Conservation (phyloP, 768 basidiomycete genomes). For the Macrolepiota fuliginosa region DNA sequence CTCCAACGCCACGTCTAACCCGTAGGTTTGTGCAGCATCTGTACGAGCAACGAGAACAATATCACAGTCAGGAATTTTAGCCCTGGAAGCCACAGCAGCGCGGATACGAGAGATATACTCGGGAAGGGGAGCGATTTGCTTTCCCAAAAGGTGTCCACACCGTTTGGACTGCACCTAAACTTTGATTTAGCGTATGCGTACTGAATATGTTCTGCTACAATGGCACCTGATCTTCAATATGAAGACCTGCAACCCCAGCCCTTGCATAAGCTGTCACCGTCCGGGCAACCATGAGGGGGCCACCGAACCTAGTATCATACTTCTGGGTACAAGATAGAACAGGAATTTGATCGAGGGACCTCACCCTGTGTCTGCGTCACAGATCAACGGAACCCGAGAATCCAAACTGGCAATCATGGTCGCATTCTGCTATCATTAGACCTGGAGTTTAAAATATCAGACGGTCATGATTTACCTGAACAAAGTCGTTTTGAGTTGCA, state of each 20-base stretch:
- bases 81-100: slow-evolving; percentile 47
- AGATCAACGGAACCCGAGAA: slow-evolving; percentile 47
- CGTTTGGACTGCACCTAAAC: slow-evolving; percentile 41
- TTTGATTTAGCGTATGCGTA: background rate
- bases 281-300: slow-evolving; percentile 53
- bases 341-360: background rate
- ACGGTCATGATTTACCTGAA: slow-evolving; percentile 28
- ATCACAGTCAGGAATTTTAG: slow-evolving; percentile 44
- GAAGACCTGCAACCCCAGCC: slow-evolving; percentile 49
- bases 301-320: slow-evolving; percentile 38
- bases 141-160: slow-evolving; percentile 54
- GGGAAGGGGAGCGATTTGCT: slow-evolving; percentile 47
- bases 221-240: slow-evolving; percentile 55
- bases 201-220: background rate
- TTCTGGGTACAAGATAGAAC: background rate
- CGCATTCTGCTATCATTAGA: slow-evolving; percentile 27
- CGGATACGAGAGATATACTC: slow-evolving; percentile 53
- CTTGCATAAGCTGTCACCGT: slow-evolving; percentile 49
- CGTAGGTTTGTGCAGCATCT: slow-evolving; percentile 49
- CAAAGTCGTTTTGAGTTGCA: slow-evolving; percentile 53
- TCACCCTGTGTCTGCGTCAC: slow-evolving; percentile 56
- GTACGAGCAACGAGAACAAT: slow-evolving; percentile 52
- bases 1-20: slow-evolving; percentile 47
- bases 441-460: background rate
- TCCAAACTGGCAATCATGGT: slow-evolving; percentile 49